Base-by-base conservation (phyloP, 2,329 filamentous ascomycete genomes). In the Apiospora malaysiana region DNA sequence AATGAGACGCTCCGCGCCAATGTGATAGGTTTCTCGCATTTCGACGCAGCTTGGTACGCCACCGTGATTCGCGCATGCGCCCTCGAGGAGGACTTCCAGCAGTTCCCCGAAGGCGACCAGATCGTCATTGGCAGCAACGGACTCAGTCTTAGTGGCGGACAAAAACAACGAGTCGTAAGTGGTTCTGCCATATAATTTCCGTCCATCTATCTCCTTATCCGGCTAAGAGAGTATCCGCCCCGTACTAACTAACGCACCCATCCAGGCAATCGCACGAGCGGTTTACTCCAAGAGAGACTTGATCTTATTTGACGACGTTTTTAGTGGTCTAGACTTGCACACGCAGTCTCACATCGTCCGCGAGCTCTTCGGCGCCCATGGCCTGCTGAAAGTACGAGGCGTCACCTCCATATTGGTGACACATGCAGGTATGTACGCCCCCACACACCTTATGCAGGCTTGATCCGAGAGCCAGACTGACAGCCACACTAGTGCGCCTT, bases 241-340 rank as follows among this genome's bases (percentile, higher is more conserved):
- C 32, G 32, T 32, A 32, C 32, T 32, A 32, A n/a, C 66, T 47
- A 32, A 47, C 40, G 25, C 6, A n/a, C 6, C 32, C 32, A 32
- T 18, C 25, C 23, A 68, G 67, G 67, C 67, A 40, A 46, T 68
- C n/a, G 67, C 67, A 42, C 67, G 67, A 42, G 67, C 46, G 27
- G 67, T 68, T 12, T 68, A 68, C 67, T 42, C 46, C 4, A 68
- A 49, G 47, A 32, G 45, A 8, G 67, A 68, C 21, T 12, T 94
- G 68, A 85, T 94, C 32, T 86, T 94, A 70, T 84, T 94, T 0
- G 92, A 94, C 74, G 92, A 94, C 78, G 89, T 92, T 0, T 93
- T 92, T 2, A 91, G 90, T 1, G 91, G 91, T 4, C 86, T 94
- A 27, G 88, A 92, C 69, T 88, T 89, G 0, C 85, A 88, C 32